Evolutionary conservation across 2,329 filamentous ascomycete species (phyloP).

Genomic region (Diaporthe nobilis): DNA sequence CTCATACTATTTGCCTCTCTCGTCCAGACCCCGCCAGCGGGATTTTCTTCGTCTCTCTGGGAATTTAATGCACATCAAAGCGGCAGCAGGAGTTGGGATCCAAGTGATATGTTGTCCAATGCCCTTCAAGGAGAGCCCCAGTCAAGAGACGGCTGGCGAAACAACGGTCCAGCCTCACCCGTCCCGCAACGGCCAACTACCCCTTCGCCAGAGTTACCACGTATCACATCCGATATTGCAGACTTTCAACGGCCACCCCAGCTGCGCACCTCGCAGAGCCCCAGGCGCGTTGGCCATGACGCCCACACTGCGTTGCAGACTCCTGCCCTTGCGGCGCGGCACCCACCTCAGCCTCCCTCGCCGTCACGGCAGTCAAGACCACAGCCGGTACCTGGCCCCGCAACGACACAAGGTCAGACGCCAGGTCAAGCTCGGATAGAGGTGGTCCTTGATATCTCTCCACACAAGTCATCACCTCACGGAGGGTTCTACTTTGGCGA

Average conservation of each 20-base stretch:
- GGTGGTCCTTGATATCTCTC: slow-evolving; percentile 38
- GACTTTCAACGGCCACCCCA: slow-evolving; percentile 3
- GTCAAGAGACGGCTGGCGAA: slow-evolving; percentile 18
- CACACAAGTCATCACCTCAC: slow-evolving; percentile 5
- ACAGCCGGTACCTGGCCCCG: not conserved
- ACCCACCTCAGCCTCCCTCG: not conserved
- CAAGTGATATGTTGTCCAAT: slow-evolving; percentile 24
- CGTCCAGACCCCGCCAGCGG: not conserved
- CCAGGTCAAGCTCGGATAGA: slow-evolving; percentile 37
- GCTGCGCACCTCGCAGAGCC: not conserved
- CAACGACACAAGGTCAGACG: slow-evolving; percentile 1
- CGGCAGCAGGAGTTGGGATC: not conserved
- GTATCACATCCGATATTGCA: slow-evolving; percentile 25
- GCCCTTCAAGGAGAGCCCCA: not conserved
- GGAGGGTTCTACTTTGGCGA: slow-evolving; percentile 11
- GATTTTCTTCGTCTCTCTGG: not conserved
- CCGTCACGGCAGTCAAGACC: not conserved
- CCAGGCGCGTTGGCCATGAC: not conserved
- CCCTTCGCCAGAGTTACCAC: slow-evolving; percentile 21
- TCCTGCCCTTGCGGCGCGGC: not conserved
- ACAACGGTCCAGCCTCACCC: slow-evolving; percentile 17
- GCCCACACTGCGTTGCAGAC: not conserved
- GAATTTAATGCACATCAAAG: slow-evolving; percentile 4
- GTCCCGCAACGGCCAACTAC: slow-evolving; percentile 24
- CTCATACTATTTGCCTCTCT: not conserved